Evolutionary conservation across 345 rosid species (phyloP), one percentile per base, ranked within the genome.

Genomic region (Hirschfeldia incana): DNA sequence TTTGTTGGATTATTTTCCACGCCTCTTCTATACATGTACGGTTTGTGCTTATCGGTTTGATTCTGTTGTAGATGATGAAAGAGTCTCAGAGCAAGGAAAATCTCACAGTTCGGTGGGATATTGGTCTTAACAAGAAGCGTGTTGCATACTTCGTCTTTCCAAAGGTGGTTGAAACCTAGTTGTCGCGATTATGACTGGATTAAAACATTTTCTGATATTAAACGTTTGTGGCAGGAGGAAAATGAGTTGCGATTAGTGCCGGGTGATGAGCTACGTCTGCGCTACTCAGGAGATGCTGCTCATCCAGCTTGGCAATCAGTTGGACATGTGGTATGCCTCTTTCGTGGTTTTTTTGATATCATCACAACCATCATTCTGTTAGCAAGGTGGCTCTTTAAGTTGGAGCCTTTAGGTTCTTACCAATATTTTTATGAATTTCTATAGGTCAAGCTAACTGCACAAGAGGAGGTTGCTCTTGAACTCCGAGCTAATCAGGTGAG

Each of bases 31-130:
- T 60, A 5, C 37, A 29, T 37, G 55, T 73, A 65, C 27, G 33
- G 15, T 3, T 53, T 30, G 4, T 44, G 79, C 78, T 86, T 69
- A 75, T 67, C 10, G 6, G 80, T 57, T 68, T 42, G n/a, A 70
- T 72, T 60, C 75, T 80, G 6, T 61, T 86, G 67, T 81, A 96
- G 99, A 93, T 92, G 97, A 96, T 96, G 99, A 96, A 96, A 92
- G 99, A 96, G 83, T 96, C 99, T 76, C 99, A 96, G 84, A 96
- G 99, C 92, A 96, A 96, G 89, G 99, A 92, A 83, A 96, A 86
- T 69, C 88, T 93, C 74, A 90, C 99, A 9, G 86, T 96, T 77
- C 91, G 99, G 70, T 96, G 99, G 98, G 99, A 96, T 82, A 85
- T 93, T 74, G 99, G 99, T 81, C 93, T 96, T 46, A 96, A 96